Base-by-base conservation (phyloP, 108 stramenopile species). In the Schizochytrium sp. region DNA sequence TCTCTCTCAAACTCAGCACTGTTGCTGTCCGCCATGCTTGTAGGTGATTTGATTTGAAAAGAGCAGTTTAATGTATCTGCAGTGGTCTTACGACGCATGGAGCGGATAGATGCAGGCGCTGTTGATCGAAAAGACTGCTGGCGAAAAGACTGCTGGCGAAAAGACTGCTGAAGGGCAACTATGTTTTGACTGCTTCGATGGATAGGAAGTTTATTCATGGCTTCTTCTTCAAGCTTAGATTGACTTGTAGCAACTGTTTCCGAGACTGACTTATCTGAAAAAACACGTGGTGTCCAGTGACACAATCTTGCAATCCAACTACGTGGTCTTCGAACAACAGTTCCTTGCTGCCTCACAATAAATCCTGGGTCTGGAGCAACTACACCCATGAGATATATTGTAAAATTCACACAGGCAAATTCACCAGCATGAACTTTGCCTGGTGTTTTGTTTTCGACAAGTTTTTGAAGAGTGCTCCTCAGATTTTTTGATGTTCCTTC, bases 21-120 rank as follows among this genome's bases (percentile, higher is more conserved):
- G 64, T 69, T 38, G 28, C 19, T 69, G 12, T 69, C 64, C 10
- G 57, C 28, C 28, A 28, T 58, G 57, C 57, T 58, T 58, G 10
- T 10, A 17, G 40, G 12, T 69, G 64, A 10, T 38, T 69, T 69
- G 64, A 69, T 69, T 69, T 69, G 40, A 15, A 69, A 69, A 10
- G 64, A 69, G 64, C 64, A 69, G 64, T 69, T 69, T 38, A 69
- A 44, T 12, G 64, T 44, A 15, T 69, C 64, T 13, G 64, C 64
- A 69, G 64, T 69, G 3, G 64, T 69, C 28, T 69, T 69, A 7
- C 64, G 64, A 38, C 64, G 28, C 28, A 28, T 28, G 28, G 28
- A 28, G 28, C 64, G 12, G 64, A 1, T 44, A 38, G 40, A 28
- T 44, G 12, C 64, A 69, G 64, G 42, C 42, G 44, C 64, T 69